A percentile compares a stretch with the other conserved stretches of the same genome.
Conservation (phyloP, 1,284 basidiomycete species). For the Kalmanozyma brasiliensis region DNA sequence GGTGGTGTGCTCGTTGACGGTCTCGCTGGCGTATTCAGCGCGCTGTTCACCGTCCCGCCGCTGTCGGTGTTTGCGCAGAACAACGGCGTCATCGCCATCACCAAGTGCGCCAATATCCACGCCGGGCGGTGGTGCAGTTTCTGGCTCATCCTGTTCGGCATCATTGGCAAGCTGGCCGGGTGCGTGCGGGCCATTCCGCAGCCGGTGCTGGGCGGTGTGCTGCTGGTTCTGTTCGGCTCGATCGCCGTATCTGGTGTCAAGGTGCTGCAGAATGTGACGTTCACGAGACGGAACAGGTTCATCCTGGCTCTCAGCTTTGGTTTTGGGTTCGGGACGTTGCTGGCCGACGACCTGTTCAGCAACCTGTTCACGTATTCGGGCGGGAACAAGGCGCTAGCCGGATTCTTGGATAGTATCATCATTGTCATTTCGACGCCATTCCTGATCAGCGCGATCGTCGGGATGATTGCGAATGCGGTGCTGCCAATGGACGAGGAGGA, state of each 20-base stretch:
- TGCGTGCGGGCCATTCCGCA: conserved; percentile 74
- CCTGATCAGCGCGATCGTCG: conserved; percentile 74
- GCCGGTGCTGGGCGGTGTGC: conserved; percentile 79
- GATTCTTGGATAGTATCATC: conserved; percentile 80
- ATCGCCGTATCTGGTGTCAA: conserved; percentile 75
- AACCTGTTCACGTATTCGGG: conserved; percentile 70
- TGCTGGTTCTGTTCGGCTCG: conserved; percentile 67
- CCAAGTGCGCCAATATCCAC: conserved; percentile 59
- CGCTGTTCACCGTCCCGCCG: conserved; percentile 82
- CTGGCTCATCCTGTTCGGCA: conserved; percentile 62
- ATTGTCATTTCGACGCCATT: conserved; percentile 75
- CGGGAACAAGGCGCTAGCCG: conserved; percentile 73
- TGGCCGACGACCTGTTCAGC: conserved; percentile 68
- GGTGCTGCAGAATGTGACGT: conserved; percentile 76
- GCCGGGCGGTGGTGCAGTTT: conserved; percentile 58
- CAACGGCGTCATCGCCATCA: conserved; percentile 72
- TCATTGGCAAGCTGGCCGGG: conserved; percentile 82
- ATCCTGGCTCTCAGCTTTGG: conserved; percentile 73
- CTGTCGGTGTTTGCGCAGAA: conserved; percentile 84
- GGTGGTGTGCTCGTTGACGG: conserved; percentile 83
- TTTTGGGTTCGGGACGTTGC: conserved; percentile 77
- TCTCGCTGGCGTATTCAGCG: conserved; percentile 75
- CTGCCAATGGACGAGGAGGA: conserved; percentile 59
- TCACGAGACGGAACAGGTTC: conserved; percentile 80
- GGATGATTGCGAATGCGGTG: conserved; percentile 53